These are phyloP conservation scores for Jasminum sambac DNA, from an alignment of 257 asterid genomes.

Conservation along the genomic window DNA sequence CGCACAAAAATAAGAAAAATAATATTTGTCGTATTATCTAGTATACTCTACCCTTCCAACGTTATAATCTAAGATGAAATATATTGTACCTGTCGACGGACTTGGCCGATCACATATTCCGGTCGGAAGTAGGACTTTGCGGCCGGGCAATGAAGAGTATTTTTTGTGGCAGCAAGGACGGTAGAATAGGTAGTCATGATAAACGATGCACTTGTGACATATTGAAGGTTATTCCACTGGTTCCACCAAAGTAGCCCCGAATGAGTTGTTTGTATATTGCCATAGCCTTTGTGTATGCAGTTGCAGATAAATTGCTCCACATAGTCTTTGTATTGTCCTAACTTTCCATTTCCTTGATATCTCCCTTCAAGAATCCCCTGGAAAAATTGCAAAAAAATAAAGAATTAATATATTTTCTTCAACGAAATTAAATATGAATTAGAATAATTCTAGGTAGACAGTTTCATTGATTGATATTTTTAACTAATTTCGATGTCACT, in stretches of 20 bases:
- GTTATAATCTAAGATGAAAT: neutral
- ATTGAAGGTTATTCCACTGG: slow-evolving; percentile 56
- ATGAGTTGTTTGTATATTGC: slow-evolving; percentile 27
- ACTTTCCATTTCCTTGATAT: slow-evolving; percentile 23
- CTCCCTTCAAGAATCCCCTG: slow-evolving; percentile 40
- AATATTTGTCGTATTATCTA: neutral
- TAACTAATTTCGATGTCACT: too few species aligned
- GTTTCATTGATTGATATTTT: too few species aligned
- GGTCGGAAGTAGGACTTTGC: slow-evolving; percentile 28
- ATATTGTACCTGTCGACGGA: slow-evolving; percentile 43
- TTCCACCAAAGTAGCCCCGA: slow-evolving; percentile 56
- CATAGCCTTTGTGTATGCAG: slow-evolving; percentile 44
- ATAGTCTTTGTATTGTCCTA: slow-evolving; percentile 25
- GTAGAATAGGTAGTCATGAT: slow-evolving; percentile 43
- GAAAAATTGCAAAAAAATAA: neutral
- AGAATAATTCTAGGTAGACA: too few species aligned
- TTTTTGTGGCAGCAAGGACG: slow-evolving; percentile 24
- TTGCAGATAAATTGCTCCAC: slow-evolving; percentile 60
- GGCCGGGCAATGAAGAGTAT: slow-evolving; percentile 32
- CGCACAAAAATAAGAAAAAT: neutral
- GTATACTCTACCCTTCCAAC: neutral
- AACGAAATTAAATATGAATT: neutral
- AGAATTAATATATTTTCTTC: neutral
- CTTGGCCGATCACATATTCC: slow-evolving; percentile 30
- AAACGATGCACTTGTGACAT: slow-evolving; percentile 47